These are phyloP conservation scores for Linum usitatissimum DNA, from an alignment of 345 rosid genomes.

Conservation along the genomic window DNA sequence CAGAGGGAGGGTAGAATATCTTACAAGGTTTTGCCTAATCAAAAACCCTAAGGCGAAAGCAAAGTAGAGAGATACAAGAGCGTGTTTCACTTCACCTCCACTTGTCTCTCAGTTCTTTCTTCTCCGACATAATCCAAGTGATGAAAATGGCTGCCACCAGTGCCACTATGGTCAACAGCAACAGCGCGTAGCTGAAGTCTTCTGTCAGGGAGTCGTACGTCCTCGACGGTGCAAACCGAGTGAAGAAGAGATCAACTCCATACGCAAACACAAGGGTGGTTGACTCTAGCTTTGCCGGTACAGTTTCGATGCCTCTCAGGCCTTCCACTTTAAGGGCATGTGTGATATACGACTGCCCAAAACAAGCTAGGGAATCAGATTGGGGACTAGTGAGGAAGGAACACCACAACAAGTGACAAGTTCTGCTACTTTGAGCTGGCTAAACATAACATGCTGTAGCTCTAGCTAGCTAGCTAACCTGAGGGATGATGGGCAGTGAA, in stretches of 20 bases:
- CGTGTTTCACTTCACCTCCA: slow-evolving; percentile 50
- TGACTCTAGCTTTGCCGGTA: slow-evolving; percentile 95
- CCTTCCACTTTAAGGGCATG: slow-evolving; percentile 85
- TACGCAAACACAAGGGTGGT: slow-evolving; percentile 78
- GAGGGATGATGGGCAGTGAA: slow-evolving; percentile 83
- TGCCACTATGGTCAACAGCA: slow-evolving; percentile 74
- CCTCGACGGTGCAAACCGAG: slow-evolving; percentile 87
- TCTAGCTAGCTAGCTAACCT: slow-evolving; percentile 34
- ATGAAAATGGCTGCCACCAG: slow-evolving; percentile 76
- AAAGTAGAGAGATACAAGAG: not conserved
- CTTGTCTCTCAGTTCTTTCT: slow-evolving; percentile 72
- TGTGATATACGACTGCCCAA: slow-evolving; percentile 66
- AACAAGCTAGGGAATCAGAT: not conserved
- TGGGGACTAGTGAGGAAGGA: slow-evolving; percentile 4
- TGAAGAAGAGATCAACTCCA: slow-evolving; percentile 86
- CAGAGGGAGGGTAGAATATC: not conserved
- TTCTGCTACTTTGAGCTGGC: no score
- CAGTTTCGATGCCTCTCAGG: slow-evolving; percentile 62
- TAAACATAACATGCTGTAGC: not conserved
- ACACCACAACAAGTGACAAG: not conserved
- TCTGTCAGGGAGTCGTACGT: slow-evolving; percentile 94
- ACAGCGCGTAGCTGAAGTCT: slow-evolving; percentile 85
- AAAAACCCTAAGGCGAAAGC: not conserved
- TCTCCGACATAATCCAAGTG: slow-evolving; percentile 80
- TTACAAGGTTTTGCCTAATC: not conserved